Base-by-base conservation (phyloP, 2,329 filamentous ascomycete species). In the Ceratocystis eucalypticola region DNA sequence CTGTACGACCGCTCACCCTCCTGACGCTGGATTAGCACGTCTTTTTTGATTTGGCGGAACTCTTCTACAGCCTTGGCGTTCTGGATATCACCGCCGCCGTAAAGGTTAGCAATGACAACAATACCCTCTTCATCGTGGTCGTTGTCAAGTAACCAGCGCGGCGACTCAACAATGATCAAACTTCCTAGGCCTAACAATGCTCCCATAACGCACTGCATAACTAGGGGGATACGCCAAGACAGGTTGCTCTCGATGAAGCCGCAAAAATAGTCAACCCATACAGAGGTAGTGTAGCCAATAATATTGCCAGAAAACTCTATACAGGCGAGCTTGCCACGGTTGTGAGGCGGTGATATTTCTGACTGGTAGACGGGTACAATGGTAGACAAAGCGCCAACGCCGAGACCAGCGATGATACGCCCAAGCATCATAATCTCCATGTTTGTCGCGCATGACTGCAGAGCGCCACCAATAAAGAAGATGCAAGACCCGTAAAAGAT, bases 281-380 rank as follows among this genome's bases (percentile, higher is more conserved):
- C 93, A 71, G 93, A 97, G 65, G 91, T 91, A 65, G 93, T 88
- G 74, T 99, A 99, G 41, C 94, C 94, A 69, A 90, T 87, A 69
- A 99, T 96, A 76, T 99, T 99, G 65, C 94, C 94, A 0, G 93
- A 93, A 73, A 97, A 99, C 75, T 99, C 94, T 70, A 99, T 97
- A 75, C 94, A 97, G 28, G 93, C 94, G 69, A 99, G 82, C 77
- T 94, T 95, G 69, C 94, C 94, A 72, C 94, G 84, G 76, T 96
- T 97, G 74, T 99, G 94, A 4, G 94, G 91, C 62, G 94, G 94
- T 55, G 93, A 96, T 72, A 96, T 96, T 74, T 96, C 92, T 57
- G 91, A 93, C 74, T 96, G 91, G 74, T 96, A 96, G 59, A 96
- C 88, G 0, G 92, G 92, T 1, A 96, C 91, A 70, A 96, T 96